Evolutionary conservation across 78 protist genomes (phyloP).

Genomic region (Dictyostelium intermedium): DNA sequence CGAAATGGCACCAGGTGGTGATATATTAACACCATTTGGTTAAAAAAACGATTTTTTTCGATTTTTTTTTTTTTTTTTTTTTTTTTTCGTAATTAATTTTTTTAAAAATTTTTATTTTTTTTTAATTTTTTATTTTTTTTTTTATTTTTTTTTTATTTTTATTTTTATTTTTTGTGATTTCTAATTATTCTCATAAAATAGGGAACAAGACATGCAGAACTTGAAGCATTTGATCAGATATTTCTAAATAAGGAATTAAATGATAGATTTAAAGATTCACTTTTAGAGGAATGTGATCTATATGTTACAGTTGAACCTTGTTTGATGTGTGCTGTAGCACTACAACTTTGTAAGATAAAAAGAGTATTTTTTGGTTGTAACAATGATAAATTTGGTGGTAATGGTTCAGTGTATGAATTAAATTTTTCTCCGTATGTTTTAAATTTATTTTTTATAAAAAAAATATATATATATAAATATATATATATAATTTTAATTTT

Average conservation of each 20-base stretch:
- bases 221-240: conserved; percentile 61
- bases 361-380: conserved; percentile 63
- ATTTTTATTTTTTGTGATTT: neutral
- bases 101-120: neutral
- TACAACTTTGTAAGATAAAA: conserved; percentile 24
- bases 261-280: neutral
- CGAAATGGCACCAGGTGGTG: neutral
- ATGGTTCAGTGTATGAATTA: conserved; percentile 46
- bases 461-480: neutral
- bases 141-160: neutral
- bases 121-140: neutral
- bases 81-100: neutral
- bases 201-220: conserved; percentile 77
- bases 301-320: conserved; percentile 79
- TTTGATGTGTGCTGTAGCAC: conserved; percentile 59
- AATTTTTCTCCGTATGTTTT: neutral
- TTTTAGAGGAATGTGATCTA: conserved; percentile 43
- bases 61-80: neutral
- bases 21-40: neutral
- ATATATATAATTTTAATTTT: neutral
- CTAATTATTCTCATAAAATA: neutral
- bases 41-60: neutral
- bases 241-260: conserved; percentile 25
- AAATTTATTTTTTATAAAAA: no score
- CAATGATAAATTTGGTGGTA: conserved; percentile 77